Percentiles rank a stretch among this genome's conserved stretches.
phyloP scores from a whole-genome alignment of 2,329 filamentous ascomycete genomes.

The Albophoma yamanashiensis region DNA sequence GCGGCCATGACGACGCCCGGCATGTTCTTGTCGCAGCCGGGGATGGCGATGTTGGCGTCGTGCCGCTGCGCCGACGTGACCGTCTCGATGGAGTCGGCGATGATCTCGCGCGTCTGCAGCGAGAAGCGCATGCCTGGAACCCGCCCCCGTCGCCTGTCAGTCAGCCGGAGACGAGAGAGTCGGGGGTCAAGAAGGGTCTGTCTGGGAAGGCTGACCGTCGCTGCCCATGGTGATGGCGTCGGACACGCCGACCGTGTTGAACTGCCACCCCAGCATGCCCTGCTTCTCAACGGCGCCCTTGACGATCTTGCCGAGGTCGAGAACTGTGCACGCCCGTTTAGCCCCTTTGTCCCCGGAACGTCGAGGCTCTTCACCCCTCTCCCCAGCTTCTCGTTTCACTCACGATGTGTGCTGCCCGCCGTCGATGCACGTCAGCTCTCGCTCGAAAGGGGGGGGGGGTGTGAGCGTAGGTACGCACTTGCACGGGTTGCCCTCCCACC shows the following conservation, averaged over 20 bases:
- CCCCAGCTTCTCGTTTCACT: constrained; percentile 9
- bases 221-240: constrained; percentile 94
- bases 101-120: constrained; percentile 80
- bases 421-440: background rate
- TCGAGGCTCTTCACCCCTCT: background rate
- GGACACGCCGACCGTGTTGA: constrained; percentile 80
- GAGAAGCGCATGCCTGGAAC: constrained; percentile 79
- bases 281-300: constrained; percentile 73
- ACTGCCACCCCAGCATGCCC: constrained; percentile 90
- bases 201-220: constrained; percentile 56
- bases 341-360: background rate
- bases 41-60: constrained; percentile 87
- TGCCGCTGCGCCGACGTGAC: constrained; percentile 87
- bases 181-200: no score
- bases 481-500: constrained; percentile 98
- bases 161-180: no score
- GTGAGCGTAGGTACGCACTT: no score
- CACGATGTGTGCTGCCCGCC: constrained; percentile 27
- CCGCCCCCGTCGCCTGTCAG: no score
- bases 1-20: constrained; percentile 86
- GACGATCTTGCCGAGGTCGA: constrained; percentile 79
- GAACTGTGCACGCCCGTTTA: constrained; percentile 41
- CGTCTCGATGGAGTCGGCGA: constrained; percentile 88
- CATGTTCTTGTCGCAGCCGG: constrained; percentile 98
- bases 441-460: no score